phyloP scores from a whole-genome alignment of 257 asterid species.

The Avicennia marina region DNA sequence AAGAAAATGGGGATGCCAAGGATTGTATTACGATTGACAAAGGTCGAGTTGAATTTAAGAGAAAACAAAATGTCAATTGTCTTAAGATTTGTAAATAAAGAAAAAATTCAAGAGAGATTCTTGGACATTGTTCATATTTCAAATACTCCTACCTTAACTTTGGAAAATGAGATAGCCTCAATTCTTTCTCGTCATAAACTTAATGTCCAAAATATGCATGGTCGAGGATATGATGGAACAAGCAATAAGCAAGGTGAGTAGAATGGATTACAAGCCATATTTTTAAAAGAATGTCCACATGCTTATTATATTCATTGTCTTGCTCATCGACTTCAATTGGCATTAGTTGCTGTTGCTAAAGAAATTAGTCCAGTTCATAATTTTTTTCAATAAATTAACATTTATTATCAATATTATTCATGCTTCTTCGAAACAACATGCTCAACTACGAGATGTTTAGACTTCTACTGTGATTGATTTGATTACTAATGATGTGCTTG shows the following conservation, averaged over 20 bases:
- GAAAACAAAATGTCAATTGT: neutral
- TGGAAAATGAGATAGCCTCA: neutral
- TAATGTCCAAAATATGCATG: neutral
- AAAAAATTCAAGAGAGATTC: neutral
- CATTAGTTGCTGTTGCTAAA: neutral
- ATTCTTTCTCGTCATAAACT: neutral
- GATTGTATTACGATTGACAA: too few species aligned
- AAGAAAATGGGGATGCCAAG: neutral
- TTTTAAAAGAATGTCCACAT: neutral
- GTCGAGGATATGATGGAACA: neutral
- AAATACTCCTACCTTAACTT: neutral
- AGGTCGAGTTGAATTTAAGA: neutral
- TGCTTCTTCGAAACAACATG: neutral
- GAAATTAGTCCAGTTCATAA: neutral
- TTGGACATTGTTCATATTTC: neutral
- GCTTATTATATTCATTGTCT: neutral
- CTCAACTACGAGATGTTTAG: neutral
- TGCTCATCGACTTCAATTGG: constrained; percentile 1
- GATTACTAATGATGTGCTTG: neutral
- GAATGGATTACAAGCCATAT: neutral
- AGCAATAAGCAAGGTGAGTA: neutral
- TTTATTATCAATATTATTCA: neutral
- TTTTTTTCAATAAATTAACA: neutral
- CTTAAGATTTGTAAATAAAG: neutral
- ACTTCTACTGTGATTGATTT: neutral